Conservation (phyloP, 192 early-diverging fungal genomes). For the Mortierella hygrophila region DNA sequence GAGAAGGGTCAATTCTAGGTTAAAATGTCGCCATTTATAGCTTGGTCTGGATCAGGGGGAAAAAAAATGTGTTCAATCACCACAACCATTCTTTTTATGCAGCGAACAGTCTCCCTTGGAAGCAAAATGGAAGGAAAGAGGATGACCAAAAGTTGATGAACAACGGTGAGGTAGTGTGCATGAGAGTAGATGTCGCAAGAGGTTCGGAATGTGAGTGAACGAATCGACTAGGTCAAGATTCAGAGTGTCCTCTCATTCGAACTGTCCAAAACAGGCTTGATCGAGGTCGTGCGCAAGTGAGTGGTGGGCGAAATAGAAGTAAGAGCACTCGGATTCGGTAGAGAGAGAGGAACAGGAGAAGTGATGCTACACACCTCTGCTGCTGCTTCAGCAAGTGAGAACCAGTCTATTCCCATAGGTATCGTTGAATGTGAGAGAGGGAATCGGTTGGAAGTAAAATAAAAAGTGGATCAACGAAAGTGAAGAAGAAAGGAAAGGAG, state of each 20-base stretch:
- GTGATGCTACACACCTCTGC: slow-evolving; percentile 10
- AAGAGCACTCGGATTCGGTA: too few relatives aligned
- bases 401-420: slow-evolving; percentile 8
- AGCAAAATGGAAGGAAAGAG: neutral
- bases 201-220: neutral
- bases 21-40: neutral
- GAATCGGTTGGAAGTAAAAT: neutral
- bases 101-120: too few relatives aligned
- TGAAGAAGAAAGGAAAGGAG: neutral
- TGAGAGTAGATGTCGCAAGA: neutral
- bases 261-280: neutral
- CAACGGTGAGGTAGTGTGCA: neutral
- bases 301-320: neutral
- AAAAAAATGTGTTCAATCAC: neutral
- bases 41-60: neutral
- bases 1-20: neutral
- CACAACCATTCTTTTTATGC: neutral
- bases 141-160: neutral
- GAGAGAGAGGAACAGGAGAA: neutral
- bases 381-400: slow-evolving; percentile 13
- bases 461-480: neutral
- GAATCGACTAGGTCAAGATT: neutral
- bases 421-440: neutral
- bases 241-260: neutral
- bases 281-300: neutral